Base-by-base conservation (phyloP, 1,284 basidiomycete genomes). In the Neolentinus lepideus region DNA sequence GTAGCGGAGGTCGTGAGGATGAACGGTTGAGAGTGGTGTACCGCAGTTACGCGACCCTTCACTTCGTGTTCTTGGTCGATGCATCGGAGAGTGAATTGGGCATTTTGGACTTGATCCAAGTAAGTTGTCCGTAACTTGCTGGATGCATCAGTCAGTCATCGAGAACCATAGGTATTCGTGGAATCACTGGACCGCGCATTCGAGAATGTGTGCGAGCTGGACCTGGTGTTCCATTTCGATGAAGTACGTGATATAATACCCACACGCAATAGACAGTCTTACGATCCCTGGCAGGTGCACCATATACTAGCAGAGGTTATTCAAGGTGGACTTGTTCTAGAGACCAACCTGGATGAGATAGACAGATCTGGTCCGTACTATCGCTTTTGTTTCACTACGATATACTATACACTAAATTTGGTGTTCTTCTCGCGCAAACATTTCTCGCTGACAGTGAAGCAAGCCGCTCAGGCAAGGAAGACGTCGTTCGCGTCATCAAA, bases 191-290 rank as follows among this genome's bases (percentile, higher is more conserved):
- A 99, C 69, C 79, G 93, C 48, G 88, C 92, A 24, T 99, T 99
- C 67, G 94, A 98, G 75, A 98, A 98, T 65, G 97, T 99, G 0
- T 99, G 97, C 75, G 97, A 99, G 72, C 78, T 99, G 48, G 97
- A 99, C 69, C 79, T 99, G 25, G 96, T 99, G 57, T 99, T 99
- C 71, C 94, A 98, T 72, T 99, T 98, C 65, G 96, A 99, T 69
- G 92, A 98, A 77, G 95, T 94, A 59, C 43, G 78, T 65, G 38
- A 21, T 25, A 11, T 25, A 8, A 25, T 16, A 26, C n/a, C 10
- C 6, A n/a, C 1, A 46, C 3, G 8, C 33, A 54, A 51, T 58
- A 52, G 26, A 9, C 21, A 55, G 38, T 31, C 51, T 26, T 57
- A 48, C 59, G 29, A 38, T 55, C 24, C 54, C 24, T 57, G 47